These are phyloP conservation scores for Limnomonas spitsbergensis DNA, from an alignment of 139 green algal species.

Conservation along the genomic window DNA sequence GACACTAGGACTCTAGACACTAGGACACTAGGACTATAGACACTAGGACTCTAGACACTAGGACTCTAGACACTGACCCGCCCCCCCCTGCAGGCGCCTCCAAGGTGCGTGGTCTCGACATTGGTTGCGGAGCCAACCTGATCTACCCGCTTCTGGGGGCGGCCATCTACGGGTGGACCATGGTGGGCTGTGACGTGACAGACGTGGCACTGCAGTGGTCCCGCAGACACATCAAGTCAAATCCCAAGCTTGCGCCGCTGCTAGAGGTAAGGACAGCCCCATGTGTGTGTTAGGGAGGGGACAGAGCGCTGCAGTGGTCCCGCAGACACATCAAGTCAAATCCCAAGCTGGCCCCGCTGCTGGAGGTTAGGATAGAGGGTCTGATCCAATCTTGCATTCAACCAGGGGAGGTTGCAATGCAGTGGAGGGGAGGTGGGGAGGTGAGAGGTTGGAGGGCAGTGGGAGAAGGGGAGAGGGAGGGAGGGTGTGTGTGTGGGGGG, in stretches of 20 bases:
- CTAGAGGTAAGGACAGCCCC: slow-evolving; percentile 24
- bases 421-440: too few species aligned
- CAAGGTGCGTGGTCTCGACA: slow-evolving; percentile 68
- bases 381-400: too few species aligned
- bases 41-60: too few species aligned
- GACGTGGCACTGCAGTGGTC: slow-evolving; percentile 46
- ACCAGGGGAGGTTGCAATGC: too few species aligned
- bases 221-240: slow-evolving; percentile 51
- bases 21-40: too few species aligned
- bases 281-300: neutral
- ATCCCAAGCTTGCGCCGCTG: slow-evolving; percentile 59
- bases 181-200: slow-evolving; percentile 82
- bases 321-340: slow-evolving; percentile 61
- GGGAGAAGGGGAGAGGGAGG: too few species aligned
- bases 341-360: slow-evolving; percentile 49
- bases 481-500: too few species aligned
- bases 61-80: too few species aligned
- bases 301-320: slow-evolving; percentile 39
- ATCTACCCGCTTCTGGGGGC: slow-evolving; percentile 93
- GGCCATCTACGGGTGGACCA: slow-evolving; percentile 72
- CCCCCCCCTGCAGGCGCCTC: neutral
- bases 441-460: too few species aligned
- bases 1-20: too few species aligned
- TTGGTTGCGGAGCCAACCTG: slow-evolving; percentile 89
- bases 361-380: slow-evolving; percentile 27